Base-by-base conservation (phyloP, 73 alveolate species). In the Stentor roeselii region DNA sequence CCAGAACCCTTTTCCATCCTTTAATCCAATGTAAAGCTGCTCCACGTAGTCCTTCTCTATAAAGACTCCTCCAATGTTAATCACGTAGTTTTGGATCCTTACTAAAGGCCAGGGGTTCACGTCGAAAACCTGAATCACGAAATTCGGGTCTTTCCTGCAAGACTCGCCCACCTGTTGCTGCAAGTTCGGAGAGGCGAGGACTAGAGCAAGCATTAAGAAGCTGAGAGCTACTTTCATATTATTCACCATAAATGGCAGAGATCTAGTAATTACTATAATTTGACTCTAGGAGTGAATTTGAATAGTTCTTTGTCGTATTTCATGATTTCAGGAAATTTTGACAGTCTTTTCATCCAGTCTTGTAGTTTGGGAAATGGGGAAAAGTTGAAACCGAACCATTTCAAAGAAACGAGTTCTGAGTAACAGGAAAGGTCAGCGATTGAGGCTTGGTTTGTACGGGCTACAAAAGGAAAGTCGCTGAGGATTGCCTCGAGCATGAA, bases 351-450 rank as follows among this genome's bases (percentile, higher is more conserved):
- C 86, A 83, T 82, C 92, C 92, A 87, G 35, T 21, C 40, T 34
- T 61, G 42, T 74, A 87, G 41, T 32, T 59, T 82, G 31, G 92
- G 92, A 78, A 42, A 87, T 60, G 78, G 41, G 34, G 90, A 42
- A 60, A 87, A 87, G 59, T 87, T 90, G 76, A 59, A 87, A 41
- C 83, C 78, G 4, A 83, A 60, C 82, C 75, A 67, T 11, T 75
- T 84, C 27, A 87, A 75, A 78, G 80, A 42, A 35, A 74, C 78
- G 39, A 87, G 76, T 60, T 87, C 92, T 41, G 88, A 39, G 78
- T 82, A 87, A 38, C 90, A 84, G n/a, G 84, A 60, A n/a, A 87
- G 15, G 75, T 87, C 92, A 3, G 92, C 92, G 1, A 87, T 38
- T 32, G 60, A 83, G 3, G 88, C 59, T 39, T 87, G 39, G 21